Percentiles rank a stretch among this genome's conserved stretches.
These are phyloP conservation scores for Tetrapisispora pingtungensis DNA, from an alignment of 805 yeast genomes.

Conservation along the genomic window DNA sequence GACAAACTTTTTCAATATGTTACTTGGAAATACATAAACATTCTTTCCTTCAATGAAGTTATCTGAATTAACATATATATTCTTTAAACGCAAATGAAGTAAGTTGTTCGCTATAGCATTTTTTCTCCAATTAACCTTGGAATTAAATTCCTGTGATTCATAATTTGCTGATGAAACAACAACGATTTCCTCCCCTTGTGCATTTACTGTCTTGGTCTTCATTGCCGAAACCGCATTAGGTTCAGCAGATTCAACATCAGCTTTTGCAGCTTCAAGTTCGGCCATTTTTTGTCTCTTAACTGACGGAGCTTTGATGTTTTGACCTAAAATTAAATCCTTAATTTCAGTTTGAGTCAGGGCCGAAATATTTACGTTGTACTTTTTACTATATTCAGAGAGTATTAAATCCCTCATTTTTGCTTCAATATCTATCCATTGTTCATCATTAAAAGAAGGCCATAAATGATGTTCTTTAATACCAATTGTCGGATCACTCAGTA, in stretches of 20 bases:
- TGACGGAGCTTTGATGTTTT: conserved; percentile 85
- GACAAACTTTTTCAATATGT: conserved; percentile 64
- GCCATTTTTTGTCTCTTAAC: conserved; percentile 76
- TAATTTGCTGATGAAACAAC: conserved; percentile 87
- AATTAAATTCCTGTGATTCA: conserved; percentile 74
- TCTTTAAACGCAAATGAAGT: conserved; percentile 63
- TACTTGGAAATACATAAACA: conserved; percentile 77
- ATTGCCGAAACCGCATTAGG: conserved; percentile 58
- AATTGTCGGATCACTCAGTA: conserved; percentile 65
- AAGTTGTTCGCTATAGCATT: conserved; percentile 72
- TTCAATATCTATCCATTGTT: conserved; percentile 89
- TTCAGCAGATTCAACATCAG: conserved; percentile 31
- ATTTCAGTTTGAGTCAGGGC: conserved; percentile 89
- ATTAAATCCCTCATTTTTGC: conserved; percentile 80
- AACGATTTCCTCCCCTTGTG: conserved; percentile 92
- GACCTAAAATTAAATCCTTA: conserved; percentile 88
- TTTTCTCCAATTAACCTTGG: conserved; percentile 84
- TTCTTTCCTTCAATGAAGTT: conserved; percentile 46
- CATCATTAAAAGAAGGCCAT: conserved; percentile 86
- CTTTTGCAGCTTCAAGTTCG: conserved; percentile 47
- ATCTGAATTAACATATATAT: conserved; percentile 62
- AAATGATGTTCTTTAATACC: conserved; percentile 68
- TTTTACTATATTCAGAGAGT: conserved; percentile 71
- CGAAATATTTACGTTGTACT: conserved; percentile 75
- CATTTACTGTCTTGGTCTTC: conserved; percentile 76